Conservation (phyloP, 2,329 filamentous ascomycete genomes). For the Cladophialophora exuberans region DNA sequence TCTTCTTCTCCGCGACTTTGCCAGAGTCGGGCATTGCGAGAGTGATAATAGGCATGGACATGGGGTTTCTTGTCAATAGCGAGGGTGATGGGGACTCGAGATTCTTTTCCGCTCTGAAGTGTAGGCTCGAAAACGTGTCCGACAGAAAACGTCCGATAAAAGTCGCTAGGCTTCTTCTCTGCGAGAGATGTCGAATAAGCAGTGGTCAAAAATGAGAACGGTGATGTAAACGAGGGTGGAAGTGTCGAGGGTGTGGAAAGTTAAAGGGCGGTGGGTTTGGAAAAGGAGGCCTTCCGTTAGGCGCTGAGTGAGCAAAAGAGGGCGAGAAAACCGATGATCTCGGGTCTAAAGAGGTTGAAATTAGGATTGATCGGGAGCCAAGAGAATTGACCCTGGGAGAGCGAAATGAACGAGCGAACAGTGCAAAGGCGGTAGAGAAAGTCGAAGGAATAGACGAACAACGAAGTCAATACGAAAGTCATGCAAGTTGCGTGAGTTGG, state of each 20-base stretch:
- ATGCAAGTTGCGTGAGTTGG: too few species aligned
- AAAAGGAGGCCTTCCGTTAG: too few species aligned
- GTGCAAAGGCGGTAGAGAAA: too few species aligned
- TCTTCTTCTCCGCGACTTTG: slow-evolving; percentile 24
- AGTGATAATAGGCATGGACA: slow-evolving; percentile 13
- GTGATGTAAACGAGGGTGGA: not conserved
- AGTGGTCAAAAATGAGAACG: slow-evolving; percentile 8
- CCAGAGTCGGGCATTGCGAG: slow-evolving; percentile 22
- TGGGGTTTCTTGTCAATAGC: not conserved
- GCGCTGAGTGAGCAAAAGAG: slow-evolving; percentile 9
- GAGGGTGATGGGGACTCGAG: too few species aligned
- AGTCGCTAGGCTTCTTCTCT: not conserved
- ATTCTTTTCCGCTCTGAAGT: too few species aligned
- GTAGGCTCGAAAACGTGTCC: not conserved
- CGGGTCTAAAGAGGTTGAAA: too few species aligned
- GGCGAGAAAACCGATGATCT: not conserved
- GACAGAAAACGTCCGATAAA: not conserved
- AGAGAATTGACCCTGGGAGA: too few species aligned
- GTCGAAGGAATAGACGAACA: too few species aligned
- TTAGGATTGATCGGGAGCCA: not conserved
- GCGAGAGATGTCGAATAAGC: not conserved
- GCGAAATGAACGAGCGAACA: too few species aligned
- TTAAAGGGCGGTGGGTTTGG: not conserved
- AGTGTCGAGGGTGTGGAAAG: not conserved
- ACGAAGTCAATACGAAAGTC: too few species aligned